A percentile compares a stretch with the other conserved stretches of the same genome.
phyloP scores from a whole-genome alignment of 2,329 filamentous ascomycete species.

The Hypoxylon sp. region DNA sequence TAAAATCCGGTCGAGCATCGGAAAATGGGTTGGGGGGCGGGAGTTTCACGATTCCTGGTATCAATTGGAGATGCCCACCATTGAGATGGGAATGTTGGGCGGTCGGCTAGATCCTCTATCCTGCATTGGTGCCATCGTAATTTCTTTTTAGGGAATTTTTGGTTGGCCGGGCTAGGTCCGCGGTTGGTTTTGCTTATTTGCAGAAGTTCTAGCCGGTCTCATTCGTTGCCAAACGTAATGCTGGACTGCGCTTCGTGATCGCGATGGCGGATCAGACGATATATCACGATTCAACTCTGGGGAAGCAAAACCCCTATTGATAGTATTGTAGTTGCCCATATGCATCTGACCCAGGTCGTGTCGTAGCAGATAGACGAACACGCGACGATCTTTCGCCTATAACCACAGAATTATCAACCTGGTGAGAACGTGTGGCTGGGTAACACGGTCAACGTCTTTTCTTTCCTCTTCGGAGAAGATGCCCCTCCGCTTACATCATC shows the following conservation, averaged over 20 bases:
- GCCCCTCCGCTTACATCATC: slow-evolving; percentile 14
- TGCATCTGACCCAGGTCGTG: slow-evolving; percentile 9
- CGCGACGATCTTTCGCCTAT: slow-evolving; percentile 2
- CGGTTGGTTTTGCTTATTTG: slow-evolving; percentile 13
- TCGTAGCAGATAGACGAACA: slow-evolving; percentile 11
- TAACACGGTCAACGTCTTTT: not conserved
- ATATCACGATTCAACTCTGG: slow-evolving; percentile 7
- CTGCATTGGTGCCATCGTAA: slow-evolving; percentile 13
- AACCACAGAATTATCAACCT: slow-evolving; percentile 1
- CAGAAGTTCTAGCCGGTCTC: slow-evolving; percentile 18
- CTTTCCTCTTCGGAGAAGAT: not conserved
- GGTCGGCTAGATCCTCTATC: slow-evolving; percentile 4
- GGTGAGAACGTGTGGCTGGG: no score
- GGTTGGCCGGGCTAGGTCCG: slow-evolving; percentile 19
- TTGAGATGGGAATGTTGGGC: no score
- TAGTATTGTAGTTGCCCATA: slow-evolving; percentile 11
- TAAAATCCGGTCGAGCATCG: slow-evolving; percentile 4
- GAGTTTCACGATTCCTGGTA: slow-evolving; percentile 5
- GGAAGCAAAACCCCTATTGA: slow-evolving; percentile 1
- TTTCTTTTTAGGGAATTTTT: slow-evolving; percentile 11
- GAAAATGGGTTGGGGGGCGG: slow-evolving; percentile 9
- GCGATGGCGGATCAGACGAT: slow-evolving; percentile 1
- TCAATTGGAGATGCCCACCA: slow-evolving; percentile 11
- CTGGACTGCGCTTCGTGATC: slow-evolving; percentile 8
- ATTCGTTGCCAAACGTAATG: not conserved